These are phyloP conservation scores for Fusarium irregulare DNA, from an alignment of 2,329 filamentous ascomycete species.

Conservation along the genomic window DNA sequence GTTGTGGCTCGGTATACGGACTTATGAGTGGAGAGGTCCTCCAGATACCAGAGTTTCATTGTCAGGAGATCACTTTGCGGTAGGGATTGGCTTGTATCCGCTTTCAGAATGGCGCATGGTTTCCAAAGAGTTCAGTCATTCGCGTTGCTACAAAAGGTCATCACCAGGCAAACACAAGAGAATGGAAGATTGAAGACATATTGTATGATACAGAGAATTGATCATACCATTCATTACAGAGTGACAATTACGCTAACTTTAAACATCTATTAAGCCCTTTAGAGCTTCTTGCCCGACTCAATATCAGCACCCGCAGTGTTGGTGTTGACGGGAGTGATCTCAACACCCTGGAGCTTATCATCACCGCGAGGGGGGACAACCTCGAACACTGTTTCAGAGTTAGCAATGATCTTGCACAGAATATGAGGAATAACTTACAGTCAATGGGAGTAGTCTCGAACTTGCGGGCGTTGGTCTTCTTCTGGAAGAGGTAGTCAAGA, in stretches of 20 bases:
- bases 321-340: conserved; percentile 23
- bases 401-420: neutral
- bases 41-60: fast-evolving
- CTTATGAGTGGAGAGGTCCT: conserved; percentile 1
- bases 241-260: neutral
- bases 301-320: conserved; percentile 11
- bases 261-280: neutral
- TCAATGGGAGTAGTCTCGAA: conserved; percentile 48
- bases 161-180: neutral
- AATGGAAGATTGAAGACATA: fast-evolving
- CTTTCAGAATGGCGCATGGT: neutral
- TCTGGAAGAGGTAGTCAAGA: conserved; percentile 66
- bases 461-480: conserved; percentile 54
- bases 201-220: neutral
- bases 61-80: neutral
- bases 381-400: conserved; percentile 22
- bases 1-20: neutral
- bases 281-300: conserved; percentile 6
- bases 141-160: neutral
- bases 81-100: neutral
- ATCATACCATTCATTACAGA: neutral
- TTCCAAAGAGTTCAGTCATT: too few relatives aligned
- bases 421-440: conserved; percentile 33
- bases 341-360: conserved; percentile 23
- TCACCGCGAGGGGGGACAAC: conserved; percentile 9